A percentile compares a stretch with the other conserved stretches of the same genome.
These are phyloP conservation scores for Sclerotinia sclerotiorum DNA, from an alignment of 2,329 filamentous ascomycete species.

Conservation along the genomic window DNA sequence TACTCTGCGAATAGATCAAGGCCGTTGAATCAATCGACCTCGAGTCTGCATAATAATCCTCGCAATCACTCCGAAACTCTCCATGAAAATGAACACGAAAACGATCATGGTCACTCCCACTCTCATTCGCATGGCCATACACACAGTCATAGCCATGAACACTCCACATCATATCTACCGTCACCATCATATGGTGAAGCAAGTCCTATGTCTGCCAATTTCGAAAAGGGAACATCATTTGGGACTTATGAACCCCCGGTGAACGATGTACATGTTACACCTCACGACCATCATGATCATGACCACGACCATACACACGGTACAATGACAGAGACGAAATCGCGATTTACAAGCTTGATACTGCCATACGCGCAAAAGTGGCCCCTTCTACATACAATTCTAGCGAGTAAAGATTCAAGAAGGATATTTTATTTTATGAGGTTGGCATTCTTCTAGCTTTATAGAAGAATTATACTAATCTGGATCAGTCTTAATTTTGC, in stretches of 20 bases:
- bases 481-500: slow-evolving; percentile 75
- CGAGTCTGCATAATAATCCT: slow-evolving; percentile 35
- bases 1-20: slow-evolving; percentile 31
- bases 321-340: slow-evolving; percentile 49
- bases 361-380: slow-evolving; percentile 68
- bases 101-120: slow-evolving; percentile 22
- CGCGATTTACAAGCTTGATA: slow-evolving; percentile 69
- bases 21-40: slow-evolving; percentile 34
- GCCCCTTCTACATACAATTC: slow-evolving; percentile 79
- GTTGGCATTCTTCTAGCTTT: slow-evolving; percentile 50
- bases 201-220: slow-evolving; percentile 26
- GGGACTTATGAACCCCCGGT: slow-evolving; percentile 31
- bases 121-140: slow-evolving; percentile 25
- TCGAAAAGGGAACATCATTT: slow-evolving; percentile 27
- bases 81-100: slow-evolving; percentile 26
- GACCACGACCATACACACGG: slow-evolving; percentile 35
- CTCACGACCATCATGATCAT: slow-evolving; percentile 32
- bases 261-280: slow-evolving; percentile 27
- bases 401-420: slow-evolving; percentile 88
- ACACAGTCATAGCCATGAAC: slow-evolving; percentile 24
- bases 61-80: slow-evolving; percentile 36
- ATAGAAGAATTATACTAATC: slow-evolving; percentile 25
- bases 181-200: slow-evolving; percentile 33
- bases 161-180: slow-evolving; percentile 25
- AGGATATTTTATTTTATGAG: slow-evolving; percentile 97